Base-by-base conservation (phyloP, 2,329 filamentous ascomycete genomes). In the Arthroderma sp. region DNA sequence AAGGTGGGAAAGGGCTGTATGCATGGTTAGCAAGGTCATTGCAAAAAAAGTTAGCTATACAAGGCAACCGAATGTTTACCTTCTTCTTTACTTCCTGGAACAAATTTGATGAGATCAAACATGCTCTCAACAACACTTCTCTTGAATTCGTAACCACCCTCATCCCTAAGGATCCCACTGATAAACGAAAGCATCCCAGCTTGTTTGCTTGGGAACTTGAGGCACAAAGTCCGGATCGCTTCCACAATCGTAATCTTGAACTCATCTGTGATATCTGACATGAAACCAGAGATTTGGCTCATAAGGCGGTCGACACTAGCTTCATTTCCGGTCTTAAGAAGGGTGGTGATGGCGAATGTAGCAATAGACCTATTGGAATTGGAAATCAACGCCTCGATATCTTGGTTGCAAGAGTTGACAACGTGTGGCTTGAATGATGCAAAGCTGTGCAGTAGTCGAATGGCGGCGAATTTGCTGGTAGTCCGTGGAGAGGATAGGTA, bases 241-340 rank as follows among this genome's bases (percentile, higher is more conserved):
- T 98, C 93, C 44, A 98, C 91, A 67, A 98, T 95, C n/a, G 93
- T 98, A 64, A 98, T 95, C 79, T 97, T 98, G 80, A 98, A 98
- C 73, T 98, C 93, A 69, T 98, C 93, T 5, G 91, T 96, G 64
- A 97, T 97, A 73, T 97, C 93, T 3, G 91, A 88, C 93, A 98
- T 97, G 77, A 98, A 96, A 39, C 87, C 86, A 23, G 89, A 90
- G 61, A 98, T 97, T 72, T 97, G 91, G 80, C 96, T 96, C 90
- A 98, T 96, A 64, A 98, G 76, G 56, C 93, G 85, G 71, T 98
- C 93, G 47, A 98, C 93, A 64, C 90, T 96, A 39, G 88, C 88
- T 75, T 98, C 93, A 69, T 97, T 98, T 60, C 93, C 93, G 9
- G 93, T 98, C 81, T 97, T 97, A 62, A 98, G 85, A 28, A 98